Evolutionary conservation across 441 rosid genomes (phyloP).

Genomic region (Bocquillonia castaneifolia): DNA sequence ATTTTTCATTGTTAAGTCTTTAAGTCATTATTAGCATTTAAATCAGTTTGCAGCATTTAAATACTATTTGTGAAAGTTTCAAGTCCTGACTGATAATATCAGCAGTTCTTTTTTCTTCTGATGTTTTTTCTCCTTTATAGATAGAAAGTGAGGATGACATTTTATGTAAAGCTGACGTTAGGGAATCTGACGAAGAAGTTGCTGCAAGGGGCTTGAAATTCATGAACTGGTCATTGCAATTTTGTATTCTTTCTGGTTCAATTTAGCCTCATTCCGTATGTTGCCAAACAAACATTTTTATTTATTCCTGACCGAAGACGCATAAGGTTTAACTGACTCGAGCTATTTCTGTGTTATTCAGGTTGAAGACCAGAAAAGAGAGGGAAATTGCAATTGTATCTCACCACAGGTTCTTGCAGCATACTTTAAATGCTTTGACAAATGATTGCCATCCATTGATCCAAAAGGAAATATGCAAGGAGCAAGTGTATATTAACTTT

Average conservation of each 20-base stretch:
- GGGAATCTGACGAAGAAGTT: conserved; percentile 53
- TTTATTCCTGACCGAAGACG: not conserved
- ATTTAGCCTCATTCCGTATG: not conserved
- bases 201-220: conserved; percentile 55
- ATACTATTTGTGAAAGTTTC: not conserved
- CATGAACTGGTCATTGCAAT: conserved; percentile 45
- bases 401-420: conserved; percentile 66
- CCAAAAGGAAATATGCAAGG: conserved; percentile 25
- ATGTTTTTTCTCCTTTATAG: conserved; percentile 25
- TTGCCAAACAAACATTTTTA: not conserved
- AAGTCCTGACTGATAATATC: not conserved
- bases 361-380: conserved; percentile 64
- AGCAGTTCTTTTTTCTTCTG: not conserved
- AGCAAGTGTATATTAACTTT: conserved; percentile 20
- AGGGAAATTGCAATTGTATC: conserved; percentile 70
- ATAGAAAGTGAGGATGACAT: conserved; percentile 64
- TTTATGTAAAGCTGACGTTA: conserved; percentile 45
- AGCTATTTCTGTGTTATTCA: conserved; percentile 7
- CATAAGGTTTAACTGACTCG: not conserved
- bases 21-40: too few species aligned
- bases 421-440: conserved; percentile 40
- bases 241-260: not conserved
- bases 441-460: conserved; percentile 21
- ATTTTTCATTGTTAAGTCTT: conserved; percentile 55
- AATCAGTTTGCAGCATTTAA: too few species aligned